Base-by-base conservation (phyloP, 106 monocot genomes). In the Dendrobium nobile region DNA sequence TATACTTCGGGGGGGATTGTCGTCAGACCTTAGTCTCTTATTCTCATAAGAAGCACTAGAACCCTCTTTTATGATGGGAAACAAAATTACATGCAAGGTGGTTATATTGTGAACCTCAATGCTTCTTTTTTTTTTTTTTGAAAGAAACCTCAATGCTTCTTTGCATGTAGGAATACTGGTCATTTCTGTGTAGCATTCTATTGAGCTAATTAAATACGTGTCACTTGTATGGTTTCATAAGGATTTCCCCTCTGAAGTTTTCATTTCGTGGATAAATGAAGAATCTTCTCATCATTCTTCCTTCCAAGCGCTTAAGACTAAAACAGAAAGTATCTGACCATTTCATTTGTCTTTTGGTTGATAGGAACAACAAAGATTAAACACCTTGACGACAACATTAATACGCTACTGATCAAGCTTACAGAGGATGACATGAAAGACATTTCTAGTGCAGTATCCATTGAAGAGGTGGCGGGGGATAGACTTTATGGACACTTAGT, bases 361-460 rank as follows among this genome's bases (percentile, higher is more conserved):
- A 19, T 78, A 85, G 85, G 85, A 51, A 85, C 85, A 22, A 78
- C 81, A 19, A 81, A 81, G 42, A 78, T 78, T 19, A 81, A 81
- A 47, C 81, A 78, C 61, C 75, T 81, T 51, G 70, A 77, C 27
- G 77, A 81, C 54, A 85, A 85, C 77, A 81, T 85, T 85, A 54
- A 54, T 41, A 67, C 72, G 1, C 64, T 81, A 47, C 70, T 72
- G 16, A 68, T 85, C n/a, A 81, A 81, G 51, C 85, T 86, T 72
- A 77, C 77, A 40, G 58, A 85, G 54, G 72, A 85, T 18, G 81
- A 85, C 77, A 41, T 85, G 64, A 65, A 85, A 51, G 80, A 85
- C 33, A 85, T 80, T 27, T 81, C 77, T 41, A 54, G 70, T 55
- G 77, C 72, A 54, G 47, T 85, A 41, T n/a, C 59, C 37, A 72